Evolutionary conservation across 257 asterid species (phyloP), one percentile per base, ranked within the genome.

Genomic region (Thymus mandschuricus): DNA sequence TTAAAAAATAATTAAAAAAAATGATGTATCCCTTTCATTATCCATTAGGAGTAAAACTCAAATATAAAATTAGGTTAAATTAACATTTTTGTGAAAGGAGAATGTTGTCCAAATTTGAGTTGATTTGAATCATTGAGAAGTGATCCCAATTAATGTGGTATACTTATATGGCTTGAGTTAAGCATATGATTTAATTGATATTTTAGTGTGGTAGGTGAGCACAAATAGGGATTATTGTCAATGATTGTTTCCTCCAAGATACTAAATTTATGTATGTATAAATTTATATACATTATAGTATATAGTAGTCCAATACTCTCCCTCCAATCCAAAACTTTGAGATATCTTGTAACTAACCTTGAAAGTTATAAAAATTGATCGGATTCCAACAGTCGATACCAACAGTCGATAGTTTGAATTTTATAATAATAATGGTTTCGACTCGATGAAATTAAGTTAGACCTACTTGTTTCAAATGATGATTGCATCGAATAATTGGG

Each of bases 141-240:
- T n/a, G 56, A n/a, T 5, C n/a, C 44, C 31, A 30, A 56, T 54
- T 28, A 9, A 29, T 10, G 34, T 56, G 1, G 21, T 52, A 6
- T 41, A 41, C 12, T 21, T 41, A 41, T 8, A 21, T 9, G 21
- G 21, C 4, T 41, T 43, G 2, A 28, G 51, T 31, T 10, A 40
- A 61, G 49, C 8, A 61, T 15, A 41, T 8, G 0, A 3, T 40
- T n/a, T n/a, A n/a, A n/a, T n/a, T n/a, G n/a, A 21, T 21, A 21
- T 41, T 4, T 15, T 15, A 40, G 50, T 61, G 67, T 60, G 66
- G 51, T 62, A 8, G 67, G 52, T 62, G 52, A 62, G 52, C 15
- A 62, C 4, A 41, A 41, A 41, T 41, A 63, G 38, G 52, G 54
- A 9, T 43, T 15, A 38, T 43, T 40, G 21, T 63, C 27, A 43